These are phyloP conservation scores for Aspergillus cejpii DNA, from an alignment of 2,329 filamentous ascomycete genomes.

Conservation along the genomic window DNA sequence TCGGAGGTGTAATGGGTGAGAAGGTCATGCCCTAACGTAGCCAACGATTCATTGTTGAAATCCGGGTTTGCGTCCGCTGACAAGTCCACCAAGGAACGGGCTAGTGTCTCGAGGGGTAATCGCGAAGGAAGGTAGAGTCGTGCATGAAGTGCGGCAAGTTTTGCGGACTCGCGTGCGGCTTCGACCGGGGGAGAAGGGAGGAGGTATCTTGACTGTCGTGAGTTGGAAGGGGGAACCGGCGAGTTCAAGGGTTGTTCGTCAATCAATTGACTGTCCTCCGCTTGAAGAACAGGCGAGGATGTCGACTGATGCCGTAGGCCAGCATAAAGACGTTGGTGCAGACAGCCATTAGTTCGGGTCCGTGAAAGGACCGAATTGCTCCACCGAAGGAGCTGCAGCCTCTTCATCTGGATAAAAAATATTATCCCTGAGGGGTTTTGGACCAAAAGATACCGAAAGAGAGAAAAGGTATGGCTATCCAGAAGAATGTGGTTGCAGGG, in stretches of 20 bases:
- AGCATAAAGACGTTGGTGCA: conserved; percentile 34
- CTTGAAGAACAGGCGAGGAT: conserved; percentile 25
- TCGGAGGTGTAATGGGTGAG: conserved; percentile 86
- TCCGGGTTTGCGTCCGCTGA: conserved; percentile 71
- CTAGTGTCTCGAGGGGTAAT: conserved; percentile 78
- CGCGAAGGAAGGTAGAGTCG: conserved; percentile 74
- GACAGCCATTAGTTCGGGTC: conserved; percentile 37
- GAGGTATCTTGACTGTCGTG: conserved; percentile 34
- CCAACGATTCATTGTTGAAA: conserved; percentile 85
- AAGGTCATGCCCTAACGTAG: conserved; percentile 72
- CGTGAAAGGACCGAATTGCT: conserved; percentile 46
- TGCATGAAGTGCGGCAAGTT: conserved; percentile 86
- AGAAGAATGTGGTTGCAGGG: conserved; percentile 13
- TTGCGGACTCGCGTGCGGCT: conserved; percentile 66
- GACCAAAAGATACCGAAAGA: conserved; percentile 1
- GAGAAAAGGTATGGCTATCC: conserved; percentile 16
- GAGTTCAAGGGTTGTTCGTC: conserved; percentile 22
- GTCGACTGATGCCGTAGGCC: conserved; percentile 40
- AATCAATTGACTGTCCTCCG: conserved; percentile 23
- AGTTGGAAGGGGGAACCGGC: conserved; percentile 20
- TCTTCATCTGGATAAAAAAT: conserved; percentile 43
- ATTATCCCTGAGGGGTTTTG: conserved; percentile 4
- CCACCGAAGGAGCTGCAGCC: conserved; percentile 47
- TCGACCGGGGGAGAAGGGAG: conserved; percentile 66
- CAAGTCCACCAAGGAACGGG: conserved; percentile 74